Percentiles rank a stretch among this genome's conserved stretches.
These are phyloP conservation scores for Chlamydomonas sp. DNA, from an alignment of 139 green algal species.

Conservation along the genomic window DNA sequence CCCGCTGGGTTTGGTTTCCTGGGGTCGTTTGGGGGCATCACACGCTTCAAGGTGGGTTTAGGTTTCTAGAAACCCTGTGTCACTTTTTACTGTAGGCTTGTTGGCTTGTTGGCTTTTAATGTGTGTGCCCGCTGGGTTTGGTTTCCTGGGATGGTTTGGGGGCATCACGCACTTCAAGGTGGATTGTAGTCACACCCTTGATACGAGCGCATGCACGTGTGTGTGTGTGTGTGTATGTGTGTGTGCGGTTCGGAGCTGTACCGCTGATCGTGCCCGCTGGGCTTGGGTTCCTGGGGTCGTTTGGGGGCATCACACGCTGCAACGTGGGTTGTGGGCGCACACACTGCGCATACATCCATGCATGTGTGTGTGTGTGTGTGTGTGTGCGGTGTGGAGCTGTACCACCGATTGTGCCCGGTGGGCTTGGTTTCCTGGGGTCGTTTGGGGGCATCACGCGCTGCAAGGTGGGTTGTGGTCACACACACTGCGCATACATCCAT, in stretches of 20 bases:
- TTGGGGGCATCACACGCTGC: constrained; percentile 79
- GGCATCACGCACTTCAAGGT: too few relatives aligned
- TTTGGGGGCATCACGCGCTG: constrained; percentile 81
- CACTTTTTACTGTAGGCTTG: too few relatives aligned
- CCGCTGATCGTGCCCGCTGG: constrained; percentile 72
- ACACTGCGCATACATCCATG: too few relatives aligned
- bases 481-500: too few relatives aligned
- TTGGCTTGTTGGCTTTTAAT: constrained; percentile 13
- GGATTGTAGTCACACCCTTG: too few relatives aligned
- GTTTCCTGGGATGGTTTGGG: constrained; percentile 71
- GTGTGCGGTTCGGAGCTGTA: too few relatives aligned
- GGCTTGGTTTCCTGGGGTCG: constrained; percentile 59
- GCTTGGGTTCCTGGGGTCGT: constrained; percentile 63
- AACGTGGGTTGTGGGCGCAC: too few relatives aligned
- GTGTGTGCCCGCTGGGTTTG: constrained; percentile 63
- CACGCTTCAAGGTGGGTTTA: constrained; percentile 57
- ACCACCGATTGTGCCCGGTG: constrained; percentile 66
- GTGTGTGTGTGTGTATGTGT: too few relatives aligned
- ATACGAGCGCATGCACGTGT: too few relatives aligned
- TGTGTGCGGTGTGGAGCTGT: constrained; percentile 48
- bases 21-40: constrained; percentile 78
- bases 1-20: constrained; percentile 63
- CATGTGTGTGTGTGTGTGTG: too few relatives aligned
- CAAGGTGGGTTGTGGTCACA: too few relatives aligned
- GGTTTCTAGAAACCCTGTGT: too few relatives aligned